Evolutionary conservation across 1,284 basidiomycete species (phyloP), one percentile per base, ranked within the genome.

Genomic region (Cryptococcus depauperatus): DNA sequence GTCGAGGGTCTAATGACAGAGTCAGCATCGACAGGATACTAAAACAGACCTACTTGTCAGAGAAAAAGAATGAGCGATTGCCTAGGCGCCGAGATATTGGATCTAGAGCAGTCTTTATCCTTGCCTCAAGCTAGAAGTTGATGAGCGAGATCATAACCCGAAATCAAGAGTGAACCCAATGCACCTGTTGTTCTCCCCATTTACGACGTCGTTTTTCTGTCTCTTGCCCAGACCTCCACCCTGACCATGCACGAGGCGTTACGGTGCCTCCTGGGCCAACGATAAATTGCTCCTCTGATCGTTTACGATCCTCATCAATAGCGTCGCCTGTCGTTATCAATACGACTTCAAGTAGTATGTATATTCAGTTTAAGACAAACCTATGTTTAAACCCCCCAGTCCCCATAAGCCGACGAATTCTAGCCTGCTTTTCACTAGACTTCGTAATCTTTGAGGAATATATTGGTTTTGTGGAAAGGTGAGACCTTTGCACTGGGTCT

Each of bases 331-430:
- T 39, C 5, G 7, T 26, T 2, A 25, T n/a, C 13, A 11, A 16
- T 10, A 19, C 13, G 18, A 25, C n/a, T 22, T 3, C 5, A 10
- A 11, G 23, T 5, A 25, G 11, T 23, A 14, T 6, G 22, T n/a
- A 8, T 34, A 8, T 7, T 22, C 16, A 43, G 41, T 8, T 34
- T 8, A n/a, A 18, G n/a, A 14, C 7, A 18, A 45, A 61, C 57
- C 55, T 28, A 54, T 51, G 40, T 59, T 41, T 10, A 54, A 34
- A 10, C 64, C 64, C 9, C 64, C 66, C 10, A 69, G 37, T 9
- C 61, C 63, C 68, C 67, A 69, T 13, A 70, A 48, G 1, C 62
- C 62, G 8, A 66, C 62, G 37, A 58, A 42, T 41, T 59, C 45
- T 16, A 70, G 51, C 6, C 68, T 54, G 3, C 58, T 50, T 37